These are phyloP conservation scores for Clonostachys rhizophaga DNA, from an alignment of 2,329 filamentous ascomycete genomes.

Conservation along the genomic window DNA sequence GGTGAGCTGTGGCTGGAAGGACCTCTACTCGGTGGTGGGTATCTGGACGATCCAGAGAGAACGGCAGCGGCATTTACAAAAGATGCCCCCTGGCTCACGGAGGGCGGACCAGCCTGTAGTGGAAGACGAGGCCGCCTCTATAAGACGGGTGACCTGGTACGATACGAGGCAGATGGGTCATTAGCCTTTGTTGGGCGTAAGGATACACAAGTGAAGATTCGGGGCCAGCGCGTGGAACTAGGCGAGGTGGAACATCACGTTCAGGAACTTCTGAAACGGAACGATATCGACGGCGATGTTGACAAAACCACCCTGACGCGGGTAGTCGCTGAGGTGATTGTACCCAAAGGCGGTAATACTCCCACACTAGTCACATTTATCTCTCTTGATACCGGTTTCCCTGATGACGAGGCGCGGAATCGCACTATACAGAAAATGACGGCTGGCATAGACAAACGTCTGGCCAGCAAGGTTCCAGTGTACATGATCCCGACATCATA, in stretches of 20 bases:
- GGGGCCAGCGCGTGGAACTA: constrained; percentile 50
- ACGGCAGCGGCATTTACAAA: constrained; percentile 46
- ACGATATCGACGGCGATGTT: too few relatives aligned
- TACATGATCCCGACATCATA: constrained; percentile 4
- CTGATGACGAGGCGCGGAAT: too few relatives aligned
- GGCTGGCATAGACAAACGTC: background rate
- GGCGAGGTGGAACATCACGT: constrained; percentile 13
- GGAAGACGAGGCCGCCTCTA: constrained; percentile 63
- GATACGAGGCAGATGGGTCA: constrained; percentile 72
- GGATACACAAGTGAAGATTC: constrained; percentile 53
- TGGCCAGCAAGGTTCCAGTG: background rate
- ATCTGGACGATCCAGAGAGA: constrained; percentile 44
- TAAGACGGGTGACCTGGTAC: constrained; percentile 75
- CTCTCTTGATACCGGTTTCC: background rate
- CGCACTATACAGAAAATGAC: background rate
- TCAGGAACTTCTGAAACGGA: background rate
- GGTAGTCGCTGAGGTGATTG: constrained; percentile 5
- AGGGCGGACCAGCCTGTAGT: constrained; percentile 10
- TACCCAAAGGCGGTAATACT: background rate
- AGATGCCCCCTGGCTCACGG: constrained; percentile 46
- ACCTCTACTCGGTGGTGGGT: constrained; percentile 68
- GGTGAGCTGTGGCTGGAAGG: constrained; percentile 88
- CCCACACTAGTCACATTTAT: background rate
- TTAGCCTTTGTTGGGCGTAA: constrained; percentile 63
- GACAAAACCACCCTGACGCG: constrained; percentile 20